phyloP scores from a whole-genome alignment of 1,284 basidiomycete species.

The Chalciporus sp. region DNA sequence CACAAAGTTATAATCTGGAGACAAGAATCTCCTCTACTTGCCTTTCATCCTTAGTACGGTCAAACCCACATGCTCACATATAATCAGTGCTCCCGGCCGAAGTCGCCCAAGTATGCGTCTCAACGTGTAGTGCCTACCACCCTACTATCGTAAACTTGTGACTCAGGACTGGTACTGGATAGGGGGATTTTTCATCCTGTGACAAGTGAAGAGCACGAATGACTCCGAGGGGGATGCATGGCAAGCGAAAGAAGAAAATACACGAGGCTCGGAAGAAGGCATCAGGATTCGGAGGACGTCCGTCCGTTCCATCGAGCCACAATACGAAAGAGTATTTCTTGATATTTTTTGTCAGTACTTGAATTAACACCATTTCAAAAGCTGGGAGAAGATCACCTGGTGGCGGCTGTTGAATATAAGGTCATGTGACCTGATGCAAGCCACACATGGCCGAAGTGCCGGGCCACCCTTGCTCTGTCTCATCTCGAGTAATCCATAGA shows the following conservation, averaged over 20 bases:
- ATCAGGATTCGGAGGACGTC: conserved; percentile 87
- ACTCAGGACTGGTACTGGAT: conserved; percentile 65
- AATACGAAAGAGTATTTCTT: conserved; percentile 66
- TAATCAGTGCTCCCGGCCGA: conserved; percentile 61
- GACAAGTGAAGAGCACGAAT: conserved; percentile 80
- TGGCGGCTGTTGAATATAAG: too few relatives aligned
- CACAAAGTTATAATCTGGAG: too few relatives aligned
- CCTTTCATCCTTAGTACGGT: too few relatives aligned
- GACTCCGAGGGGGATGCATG: conserved; percentile 87
- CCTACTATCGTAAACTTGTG: conserved; percentile 80
- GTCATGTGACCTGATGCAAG: too few relatives aligned
- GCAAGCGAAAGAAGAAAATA: conserved; percentile 87
- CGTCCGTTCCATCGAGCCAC: conserved; percentile 67
- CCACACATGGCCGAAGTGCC: conserved; percentile 87
- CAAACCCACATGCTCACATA: too few relatives aligned
- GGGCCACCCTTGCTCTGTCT: too few relatives aligned
- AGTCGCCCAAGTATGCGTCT: conserved; percentile 87
- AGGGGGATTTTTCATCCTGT: conserved; percentile 85
- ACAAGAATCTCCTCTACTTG: too few relatives aligned
- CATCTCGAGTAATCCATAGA: too few relatives aligned
- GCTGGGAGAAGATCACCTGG: conserved; percentile 87
- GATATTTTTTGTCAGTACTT: conserved; percentile 9
- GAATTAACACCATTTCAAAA: conserved; percentile 32
- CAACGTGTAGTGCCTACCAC: conserved; percentile 72
- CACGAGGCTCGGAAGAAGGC: conserved; percentile 80